phyloP scores from a whole-genome alignment of 202 grass and related monocot genomes.

The Zoysia matrella region DNA sequence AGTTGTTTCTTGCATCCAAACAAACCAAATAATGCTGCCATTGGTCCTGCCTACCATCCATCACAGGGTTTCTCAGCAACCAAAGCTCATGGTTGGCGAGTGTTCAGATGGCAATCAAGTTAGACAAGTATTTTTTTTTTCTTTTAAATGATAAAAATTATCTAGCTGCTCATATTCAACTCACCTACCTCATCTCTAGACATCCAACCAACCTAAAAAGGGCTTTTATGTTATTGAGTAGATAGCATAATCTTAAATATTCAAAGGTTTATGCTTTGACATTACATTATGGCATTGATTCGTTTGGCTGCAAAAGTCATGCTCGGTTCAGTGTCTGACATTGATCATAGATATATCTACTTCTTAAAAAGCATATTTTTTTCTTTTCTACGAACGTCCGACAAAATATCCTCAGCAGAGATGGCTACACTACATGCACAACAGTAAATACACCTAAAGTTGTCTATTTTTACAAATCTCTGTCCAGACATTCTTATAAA shows the following conservation, averaged over 20 bases:
- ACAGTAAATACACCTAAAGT: no score
- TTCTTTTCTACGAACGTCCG: no score
- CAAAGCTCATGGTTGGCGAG: conserved; percentile 25
- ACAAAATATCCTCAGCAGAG: no score
- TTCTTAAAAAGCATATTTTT: no score
- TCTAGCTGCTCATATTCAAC: neutral
- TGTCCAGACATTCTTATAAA: no score
- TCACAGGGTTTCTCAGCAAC: conserved; percentile 19
- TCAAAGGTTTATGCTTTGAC: neutral
- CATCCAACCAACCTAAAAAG: conserved; percentile 25
- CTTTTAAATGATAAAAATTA: neutral
- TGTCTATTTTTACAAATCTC: no score
- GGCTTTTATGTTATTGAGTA: conserved; percentile 12
- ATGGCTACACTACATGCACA: no score
- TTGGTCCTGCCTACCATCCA: conserved; percentile 11
- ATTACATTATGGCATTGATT: neutral
- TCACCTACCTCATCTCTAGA: conserved; percentile 26
- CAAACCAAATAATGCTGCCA: conserved; percentile 29
- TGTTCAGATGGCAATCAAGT: conserved; percentile 10
- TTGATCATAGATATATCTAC: no score
- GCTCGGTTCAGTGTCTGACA: no score
- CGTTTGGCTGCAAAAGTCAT: neutral
- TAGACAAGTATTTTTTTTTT: neutral
- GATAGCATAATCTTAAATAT: neutral
- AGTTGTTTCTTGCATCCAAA: conserved; percentile 33